Evolutionary conservation across 176 grass and related monocot genomes (phyloP).

Genomic region (Carex cristatella): DNA sequence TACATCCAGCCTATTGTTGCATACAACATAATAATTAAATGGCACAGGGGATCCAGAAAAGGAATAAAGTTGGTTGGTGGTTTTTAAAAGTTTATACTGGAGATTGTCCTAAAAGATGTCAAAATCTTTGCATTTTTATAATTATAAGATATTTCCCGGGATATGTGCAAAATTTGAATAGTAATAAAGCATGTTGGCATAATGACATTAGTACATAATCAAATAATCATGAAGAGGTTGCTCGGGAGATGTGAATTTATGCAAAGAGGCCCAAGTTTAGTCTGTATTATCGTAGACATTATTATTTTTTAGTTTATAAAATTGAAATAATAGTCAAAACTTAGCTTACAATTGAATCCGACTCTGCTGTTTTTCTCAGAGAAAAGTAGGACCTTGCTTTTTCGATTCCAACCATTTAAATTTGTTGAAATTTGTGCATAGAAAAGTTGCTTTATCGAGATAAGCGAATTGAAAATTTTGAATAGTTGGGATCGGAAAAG

Average conservation of each 20-base stretch:
- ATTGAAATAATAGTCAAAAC: no score
- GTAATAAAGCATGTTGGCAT: constrained; percentile 18
- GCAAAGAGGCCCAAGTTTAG: not conserved
- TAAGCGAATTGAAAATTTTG: no score
- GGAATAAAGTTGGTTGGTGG: constrained; percentile 22
- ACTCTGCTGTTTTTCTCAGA: no score
- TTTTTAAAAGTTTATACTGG: constrained; percentile 25
- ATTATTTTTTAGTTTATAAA: no score
- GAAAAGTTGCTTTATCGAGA: no score
- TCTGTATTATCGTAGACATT: not conserved
- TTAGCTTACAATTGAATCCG: no score
- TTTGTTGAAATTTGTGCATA: no score
- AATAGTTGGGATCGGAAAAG: no score
- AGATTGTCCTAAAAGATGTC: constrained; percentile 23
- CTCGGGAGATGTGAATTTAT: not conserved
- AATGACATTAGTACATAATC: constrained; percentile 24
- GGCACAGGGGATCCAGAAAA: not conserved
- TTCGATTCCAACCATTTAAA: no score
- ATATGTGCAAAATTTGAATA: constrained; percentile 26
- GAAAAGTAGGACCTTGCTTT: no score
- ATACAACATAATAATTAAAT: not conserved
- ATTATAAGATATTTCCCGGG: constrained; percentile 14
- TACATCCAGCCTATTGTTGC: not conserved
- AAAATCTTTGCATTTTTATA: constrained; percentile 27
- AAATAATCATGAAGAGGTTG: not conserved